Evolutionary conservation across 352 stramenopile genomes (phyloP), one percentile per base, ranked within the genome.

Genomic region (Phytophthora aleatoria): DNA sequence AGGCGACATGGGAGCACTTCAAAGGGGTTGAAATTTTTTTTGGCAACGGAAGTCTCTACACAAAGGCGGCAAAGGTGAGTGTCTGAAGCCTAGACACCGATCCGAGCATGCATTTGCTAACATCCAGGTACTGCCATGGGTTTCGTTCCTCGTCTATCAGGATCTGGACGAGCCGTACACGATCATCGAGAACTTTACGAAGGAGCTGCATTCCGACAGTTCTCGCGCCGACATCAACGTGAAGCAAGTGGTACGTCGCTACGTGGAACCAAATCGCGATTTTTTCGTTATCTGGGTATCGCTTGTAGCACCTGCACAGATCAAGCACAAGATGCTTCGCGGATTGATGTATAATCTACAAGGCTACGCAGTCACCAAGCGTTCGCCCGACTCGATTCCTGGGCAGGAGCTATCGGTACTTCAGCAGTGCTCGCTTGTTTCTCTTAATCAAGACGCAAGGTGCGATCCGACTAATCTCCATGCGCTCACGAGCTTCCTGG

Each of bases 271-370:
- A 12, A 69, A 83, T 30, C 78, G 77, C 26, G 69, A 83, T 3
- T 61, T 90, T 3, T 61, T 90, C 20, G 70, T 88, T 26, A 76
- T 82, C 28, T 87, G 78, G 77, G 55, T 71, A 1, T n/a, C 83
- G 78, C 10, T 42, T 20, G 58, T 51, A 28, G 43, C 58, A 9
- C 31, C 58, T 42, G 1, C 75, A 12, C 71, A 81, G 64, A 83
- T 90, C 59, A 73, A 76, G 35, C 65, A 81, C 52, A 75, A 87
- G 62, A 70, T 71, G 15, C 61, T 78, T 20, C 48, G 39, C 11
- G 50, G 70, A 9, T 50, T 71, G 59, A 45, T 67, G 13, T 90
- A 87, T 47, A 63, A 74, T 24, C 71, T 89, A 27, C 70, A 75
- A 28, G 78, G 80, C 10, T 90, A 87, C 56, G 77, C 85, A 50